Percentiles rank a stretch among this genome's conserved stretches.
Conservation (phyloP, 305 asterid species). For the Coffea humblotiana region DNA sequence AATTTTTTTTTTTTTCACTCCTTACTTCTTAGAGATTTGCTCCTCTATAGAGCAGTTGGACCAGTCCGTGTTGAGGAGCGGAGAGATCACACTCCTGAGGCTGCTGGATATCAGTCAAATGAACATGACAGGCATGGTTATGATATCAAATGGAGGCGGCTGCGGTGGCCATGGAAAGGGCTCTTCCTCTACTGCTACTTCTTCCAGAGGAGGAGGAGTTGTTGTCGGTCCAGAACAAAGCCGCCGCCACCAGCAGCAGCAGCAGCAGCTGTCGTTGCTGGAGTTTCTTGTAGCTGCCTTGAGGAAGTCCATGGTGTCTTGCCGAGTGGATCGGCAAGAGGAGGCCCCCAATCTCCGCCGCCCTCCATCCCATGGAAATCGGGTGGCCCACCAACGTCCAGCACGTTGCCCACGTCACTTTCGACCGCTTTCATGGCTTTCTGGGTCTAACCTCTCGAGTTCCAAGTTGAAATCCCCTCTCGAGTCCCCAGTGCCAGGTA, state of each 20-base stretch:
- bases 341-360: constrained; percentile 39
- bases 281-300: constrained; percentile 68
- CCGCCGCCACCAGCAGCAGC: constrained; percentile 45
- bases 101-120: too few species aligned
- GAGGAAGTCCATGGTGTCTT: constrained; percentile 84
- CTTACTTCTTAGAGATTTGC: too few species aligned
- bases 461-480: constrained; percentile 79
- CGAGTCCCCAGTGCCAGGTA: constrained; percentile 97
- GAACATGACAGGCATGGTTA: constrained; percentile 58
- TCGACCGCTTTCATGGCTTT: constrained; percentile 85
- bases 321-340: constrained; percentile 59
- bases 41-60: too few species aligned
- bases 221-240: constrained; percentile 30
- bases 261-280: constrained; percentile 61
- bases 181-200: constrained; percentile 15
- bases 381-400: constrained; percentile 94
- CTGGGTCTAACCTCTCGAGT: constrained; percentile 88
- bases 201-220: constrained; percentile 31
- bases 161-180: constrained; percentile 43
- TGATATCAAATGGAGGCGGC: constrained; percentile 65
- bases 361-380: constrained; percentile 79
- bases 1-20: too few species aligned
- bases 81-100: too few species aligned
- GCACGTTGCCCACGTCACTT: constrained; percentile 92
- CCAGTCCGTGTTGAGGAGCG: too few species aligned